These are phyloP conservation scores for Cladophialophora exuberans DNA, from an alignment of 2,329 filamentous ascomycete genomes.

Conservation along the genomic window DNA sequence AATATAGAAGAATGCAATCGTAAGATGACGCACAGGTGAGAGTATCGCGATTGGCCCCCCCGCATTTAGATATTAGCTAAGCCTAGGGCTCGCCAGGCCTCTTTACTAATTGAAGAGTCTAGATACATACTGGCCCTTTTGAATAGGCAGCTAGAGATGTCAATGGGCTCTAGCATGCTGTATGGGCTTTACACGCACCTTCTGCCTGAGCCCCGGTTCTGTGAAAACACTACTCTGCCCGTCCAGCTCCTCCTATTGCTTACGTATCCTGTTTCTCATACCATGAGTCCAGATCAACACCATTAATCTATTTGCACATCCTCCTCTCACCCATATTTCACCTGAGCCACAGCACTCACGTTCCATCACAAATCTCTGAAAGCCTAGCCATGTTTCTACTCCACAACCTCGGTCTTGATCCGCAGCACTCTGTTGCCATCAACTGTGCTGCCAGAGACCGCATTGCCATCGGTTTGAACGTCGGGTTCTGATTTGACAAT, in stretches of 20 bases:
- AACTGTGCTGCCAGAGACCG: background rate
- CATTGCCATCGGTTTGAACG: conserved; percentile 5
- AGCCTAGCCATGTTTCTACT: background rate
- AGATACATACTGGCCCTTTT: too few relatives aligned
- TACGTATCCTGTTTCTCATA: too few relatives aligned
- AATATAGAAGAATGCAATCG: background rate
- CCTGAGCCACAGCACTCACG: background rate
- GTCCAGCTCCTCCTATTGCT: too few relatives aligned
- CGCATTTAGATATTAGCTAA: conserved; percentile 4
- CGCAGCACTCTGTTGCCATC: background rate
- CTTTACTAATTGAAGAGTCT: too few relatives aligned
- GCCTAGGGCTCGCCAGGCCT: too few relatives aligned
- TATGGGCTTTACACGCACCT: too few relatives aligned
- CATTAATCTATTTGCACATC: too few relatives aligned
- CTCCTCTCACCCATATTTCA: background rate
- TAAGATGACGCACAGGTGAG: background rate
- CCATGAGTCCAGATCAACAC: too few relatives aligned
- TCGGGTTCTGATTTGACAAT: conserved; percentile 6
- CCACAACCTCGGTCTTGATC: conserved; percentile 5
- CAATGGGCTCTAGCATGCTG: too few relatives aligned
- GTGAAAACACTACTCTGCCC: background rate
- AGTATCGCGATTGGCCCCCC: conserved; percentile 5
- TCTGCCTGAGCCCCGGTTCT: too few relatives aligned
- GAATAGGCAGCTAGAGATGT: too few relatives aligned
- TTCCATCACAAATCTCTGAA: background rate